Evolutionary conservation across 805 yeast genomes (phyloP).

Genomic region (Monosporozyma siamensis): DNA sequence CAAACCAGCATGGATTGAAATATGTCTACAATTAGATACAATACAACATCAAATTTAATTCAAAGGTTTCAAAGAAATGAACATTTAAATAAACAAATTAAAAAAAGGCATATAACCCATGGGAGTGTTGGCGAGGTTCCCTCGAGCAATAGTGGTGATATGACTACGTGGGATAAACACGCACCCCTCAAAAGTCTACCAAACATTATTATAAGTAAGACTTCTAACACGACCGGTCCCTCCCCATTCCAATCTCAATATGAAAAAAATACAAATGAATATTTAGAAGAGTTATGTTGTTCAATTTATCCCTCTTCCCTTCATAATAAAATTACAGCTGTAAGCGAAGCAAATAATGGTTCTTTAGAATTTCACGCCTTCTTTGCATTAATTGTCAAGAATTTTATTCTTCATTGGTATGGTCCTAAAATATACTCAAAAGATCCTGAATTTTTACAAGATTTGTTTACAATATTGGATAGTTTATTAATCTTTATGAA

Average conservation of each 20-base stretch:
- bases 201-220: too few relatives aligned
- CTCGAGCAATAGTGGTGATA: too few relatives aligned
- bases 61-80: slow-evolving; percentile 21
- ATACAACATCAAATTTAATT: slow-evolving; percentile 23
- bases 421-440: slow-evolving; percentile 24
- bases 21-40: slow-evolving; percentile 24
- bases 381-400: slow-evolving; percentile 18
- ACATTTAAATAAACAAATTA: neutral
- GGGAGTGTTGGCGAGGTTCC: too few relatives aligned
- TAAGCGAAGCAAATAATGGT: slow-evolving; percentile 7
- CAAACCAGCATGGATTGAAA: neutral
- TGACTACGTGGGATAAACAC: too few relatives aligned
- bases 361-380: slow-evolving; percentile 19
- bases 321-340: slow-evolving; percentile 8
- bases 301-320: slow-evolving; percentile 18
- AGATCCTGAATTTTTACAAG: slow-evolving; percentile 16
- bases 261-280: slow-evolving; percentile 17
- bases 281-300: slow-evolving; percentile 20
- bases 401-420: slow-evolving; percentile 25
- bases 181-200: too few relatives aligned
- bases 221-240: too few relatives aligned
- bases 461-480: slow-evolving; percentile 14
- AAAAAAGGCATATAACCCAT: neutral
- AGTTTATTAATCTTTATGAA: slow-evolving; percentile 5
- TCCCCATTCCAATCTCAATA: slow-evolving; percentile 14